phyloP scores from a whole-genome alignment of 495 filamentous ascomycete species.

The Aspergillus avenaceus region DNA sequence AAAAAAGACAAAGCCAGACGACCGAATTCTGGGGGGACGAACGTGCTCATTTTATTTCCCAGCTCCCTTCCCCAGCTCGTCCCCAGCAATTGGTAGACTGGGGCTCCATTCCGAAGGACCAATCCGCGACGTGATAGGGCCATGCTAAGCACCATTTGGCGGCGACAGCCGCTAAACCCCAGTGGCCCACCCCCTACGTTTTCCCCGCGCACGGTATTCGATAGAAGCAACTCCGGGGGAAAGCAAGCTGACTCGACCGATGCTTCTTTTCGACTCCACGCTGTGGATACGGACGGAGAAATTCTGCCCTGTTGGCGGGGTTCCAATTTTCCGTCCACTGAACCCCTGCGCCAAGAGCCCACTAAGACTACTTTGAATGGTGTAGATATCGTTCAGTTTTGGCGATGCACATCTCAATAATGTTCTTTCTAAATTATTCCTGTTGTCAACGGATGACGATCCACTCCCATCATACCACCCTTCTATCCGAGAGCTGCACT shows the following conservation, averaged over 20 bases:
- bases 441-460: too few species aligned
- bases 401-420: neutral
- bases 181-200: neutral
- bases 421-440: too few species aligned
- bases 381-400: too few species aligned
- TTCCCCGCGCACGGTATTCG: slow-evolving; percentile 1
- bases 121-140: neutral
- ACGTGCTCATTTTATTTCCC: slow-evolving; percentile 1
- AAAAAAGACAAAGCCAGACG: neutral
- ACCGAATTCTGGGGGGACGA: neutral
- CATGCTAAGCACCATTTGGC: neutral
- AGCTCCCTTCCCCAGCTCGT: neutral
- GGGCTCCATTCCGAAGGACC: neutral
- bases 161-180: neutral
- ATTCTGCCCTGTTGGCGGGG: neutral
- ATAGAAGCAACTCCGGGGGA: slow-evolving; percentile 1
- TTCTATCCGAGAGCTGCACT: too few species aligned
- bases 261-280: slow-evolving; percentile 4
- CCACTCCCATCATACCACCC: too few species aligned
- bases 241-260: slow-evolving; percentile 2
- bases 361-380: neutral
- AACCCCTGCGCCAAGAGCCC: neutral
- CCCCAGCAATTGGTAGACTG: neutral
- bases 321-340: slow-evolving; percentile 7
- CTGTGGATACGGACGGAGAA: slow-evolving; percentile 8